Evolutionary conservation across 805 yeast species (phyloP), one percentile per base, ranked within the genome.

Genomic region (Ogataea polymorpha): DNA sequence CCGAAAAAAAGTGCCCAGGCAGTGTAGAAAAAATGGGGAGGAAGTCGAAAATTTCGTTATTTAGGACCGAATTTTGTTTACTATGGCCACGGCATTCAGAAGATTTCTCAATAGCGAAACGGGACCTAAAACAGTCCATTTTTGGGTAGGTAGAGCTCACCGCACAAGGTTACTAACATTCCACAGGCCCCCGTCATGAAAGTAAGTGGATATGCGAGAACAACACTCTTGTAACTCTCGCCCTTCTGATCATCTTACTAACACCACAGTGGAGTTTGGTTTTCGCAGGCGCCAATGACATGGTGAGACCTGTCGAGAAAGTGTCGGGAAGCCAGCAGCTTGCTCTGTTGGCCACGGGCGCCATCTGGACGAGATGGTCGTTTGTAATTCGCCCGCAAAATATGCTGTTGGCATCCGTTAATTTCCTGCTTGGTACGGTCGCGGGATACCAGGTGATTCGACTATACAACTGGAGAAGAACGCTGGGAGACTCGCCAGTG

Each of bases 351-450:
- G 89, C 90, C 34, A 91, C 99, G 1, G 99, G 97, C 41, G 79
- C 79, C 39, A 88, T 91, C 55, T 91, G 99, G 99, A 91, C 99
- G 25, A 80, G 99, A 65, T 91, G 98, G 98, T 89, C 96, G 12
- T 77, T 90, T 66, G 93, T 90, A 49, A 91, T 91, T 59, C 79
- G 71, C 50, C 99, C 99, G 30, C 82, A 84, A 67, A 91, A 91
- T 67, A 73, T 75, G 53, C 69, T 93, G 46, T 73, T 93, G 51
- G 99, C 98, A 4, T 79, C 91, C 21, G 99, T 91, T 41, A 91
- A 91, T 68, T 88, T 89, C 72, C 91, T 93, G 75, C 70, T 91
- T 40, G 96, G 95, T 18, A 69, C 82, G 23, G 96, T 95, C 35
- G 96, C 98, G 2, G 86, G 91, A 23, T 79, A 72, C 62, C 98